Evolutionary conservation across 176 grass and related monocot species (phyloP).

Genomic region (Olyra latifolia): DNA sequence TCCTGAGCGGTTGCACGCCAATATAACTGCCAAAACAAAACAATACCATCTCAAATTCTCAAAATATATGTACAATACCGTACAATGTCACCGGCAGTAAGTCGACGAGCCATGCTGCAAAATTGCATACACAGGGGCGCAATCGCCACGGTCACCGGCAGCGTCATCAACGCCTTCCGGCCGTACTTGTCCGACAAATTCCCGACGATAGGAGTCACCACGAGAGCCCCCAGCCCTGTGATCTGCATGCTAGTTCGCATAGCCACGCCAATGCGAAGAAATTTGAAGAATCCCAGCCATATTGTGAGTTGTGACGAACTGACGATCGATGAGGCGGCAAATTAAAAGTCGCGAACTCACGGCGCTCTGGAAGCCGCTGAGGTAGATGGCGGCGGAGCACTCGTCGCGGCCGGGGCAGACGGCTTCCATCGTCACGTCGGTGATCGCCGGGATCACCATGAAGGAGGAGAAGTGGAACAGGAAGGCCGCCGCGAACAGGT

Average conservation of each 20-base stretch:
- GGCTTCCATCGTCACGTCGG: constrained; percentile 75
- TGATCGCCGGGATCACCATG: constrained; percentile 79
- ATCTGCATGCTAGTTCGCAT: constrained; percentile 36
- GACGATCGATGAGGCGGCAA: not conserved
- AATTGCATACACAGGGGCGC: constrained; percentile 50
- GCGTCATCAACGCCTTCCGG: constrained; percentile 65
- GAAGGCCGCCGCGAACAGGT: constrained; percentile 71
- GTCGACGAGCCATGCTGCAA: no score
- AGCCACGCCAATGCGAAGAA: not conserved
- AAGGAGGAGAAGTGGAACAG: constrained; percentile 71
- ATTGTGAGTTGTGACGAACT: not conserved
- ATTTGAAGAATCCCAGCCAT: not conserved
- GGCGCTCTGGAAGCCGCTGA: constrained; percentile 72
- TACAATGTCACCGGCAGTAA: not conserved
- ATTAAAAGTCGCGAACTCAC: constrained; percentile 8
- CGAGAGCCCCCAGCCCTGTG: constrained; percentile 68
- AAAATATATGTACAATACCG: not conserved
- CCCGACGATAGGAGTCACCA: constrained; percentile 80
- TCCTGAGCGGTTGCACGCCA: constrained; percentile 64
- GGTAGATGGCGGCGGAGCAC: constrained; percentile 86
- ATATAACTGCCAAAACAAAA: constrained; percentile 45
- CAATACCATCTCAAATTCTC: not conserved
- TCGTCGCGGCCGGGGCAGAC: constrained; percentile 65
- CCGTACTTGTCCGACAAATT: constrained; percentile 94
- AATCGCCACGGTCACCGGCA: constrained; percentile 59